Percentiles rank a stretch among this genome's conserved stretches.
Conservation (phyloP, 345 rosid genomes). For the Salix suchowensis region DNA sequence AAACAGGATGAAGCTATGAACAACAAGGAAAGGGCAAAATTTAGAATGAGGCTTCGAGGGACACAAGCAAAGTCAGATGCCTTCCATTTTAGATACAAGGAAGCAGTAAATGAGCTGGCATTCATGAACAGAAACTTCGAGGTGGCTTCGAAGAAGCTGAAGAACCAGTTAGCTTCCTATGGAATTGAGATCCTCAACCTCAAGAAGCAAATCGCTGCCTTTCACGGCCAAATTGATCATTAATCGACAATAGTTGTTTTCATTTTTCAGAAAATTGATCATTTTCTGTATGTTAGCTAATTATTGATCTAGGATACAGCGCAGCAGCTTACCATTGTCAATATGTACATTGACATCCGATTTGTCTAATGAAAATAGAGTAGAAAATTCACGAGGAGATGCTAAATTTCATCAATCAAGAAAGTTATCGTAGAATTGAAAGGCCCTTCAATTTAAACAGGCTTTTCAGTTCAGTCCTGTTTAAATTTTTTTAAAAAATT, state of each 20-base stretch:
- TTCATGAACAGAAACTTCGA: constrained; percentile 55
- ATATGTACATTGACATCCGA: not conserved
- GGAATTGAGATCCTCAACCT: constrained; percentile 60
- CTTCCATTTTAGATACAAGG: constrained; percentile 39
- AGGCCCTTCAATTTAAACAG: too few relatives aligned
- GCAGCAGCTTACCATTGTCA: not conserved
- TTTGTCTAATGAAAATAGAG: not conserved
- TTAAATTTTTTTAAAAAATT: too few relatives aligned
- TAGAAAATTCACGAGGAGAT: not conserved
- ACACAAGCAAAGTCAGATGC: constrained; percentile 72
- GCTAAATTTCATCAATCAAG: too few relatives aligned
- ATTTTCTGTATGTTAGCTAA: not conserved
- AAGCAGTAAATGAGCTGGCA: constrained; percentile 44
- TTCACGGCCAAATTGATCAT: not conserved
- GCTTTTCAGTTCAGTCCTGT: too few relatives aligned
- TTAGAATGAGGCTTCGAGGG: constrained; percentile 69
- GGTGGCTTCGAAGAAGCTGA: constrained; percentile 64
- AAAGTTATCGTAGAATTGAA: not conserved
- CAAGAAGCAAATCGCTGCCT: constrained; percentile 57
- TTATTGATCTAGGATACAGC: not conserved
- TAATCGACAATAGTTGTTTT: not conserved
- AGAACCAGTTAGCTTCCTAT: constrained; percentile 48
- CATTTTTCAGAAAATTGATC: too few relatives aligned
- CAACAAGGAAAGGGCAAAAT: constrained; percentile 59
- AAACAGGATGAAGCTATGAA: constrained; percentile 5